Conservation (phyloP, 2,329 filamentous ascomycete genomes). For the Ophiostoma australiae region DNA sequence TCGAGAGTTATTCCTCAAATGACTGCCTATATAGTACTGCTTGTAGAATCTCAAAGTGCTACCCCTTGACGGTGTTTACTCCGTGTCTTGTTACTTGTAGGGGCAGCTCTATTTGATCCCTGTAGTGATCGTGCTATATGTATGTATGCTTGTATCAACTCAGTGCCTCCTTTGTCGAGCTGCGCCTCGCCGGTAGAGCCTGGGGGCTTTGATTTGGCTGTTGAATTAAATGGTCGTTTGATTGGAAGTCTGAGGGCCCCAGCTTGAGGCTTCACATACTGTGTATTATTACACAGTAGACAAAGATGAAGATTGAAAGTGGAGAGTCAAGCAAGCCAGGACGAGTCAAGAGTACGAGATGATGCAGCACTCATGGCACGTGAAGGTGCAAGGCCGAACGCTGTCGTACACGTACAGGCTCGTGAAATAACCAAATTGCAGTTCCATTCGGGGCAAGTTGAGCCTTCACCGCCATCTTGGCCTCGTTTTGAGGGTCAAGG, state of each 20-base stretch:
- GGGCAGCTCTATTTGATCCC: neutral
- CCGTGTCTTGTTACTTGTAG: neutral
- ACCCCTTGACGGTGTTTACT: neutral
- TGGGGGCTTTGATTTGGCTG: neutral
- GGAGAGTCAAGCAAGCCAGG: neutral
- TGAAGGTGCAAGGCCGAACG: neutral
- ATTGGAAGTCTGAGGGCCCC: neutral
- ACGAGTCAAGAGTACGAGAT: neutral
- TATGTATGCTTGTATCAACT: neutral
- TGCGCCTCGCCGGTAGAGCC: neutral
- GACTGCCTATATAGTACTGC: neutral
- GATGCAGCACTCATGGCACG: neutral
- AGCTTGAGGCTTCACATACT: too few relatives aligned
- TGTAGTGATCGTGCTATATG: neutral
- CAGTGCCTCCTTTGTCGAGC: neutral
- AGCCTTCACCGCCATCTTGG: conserved; percentile 14
- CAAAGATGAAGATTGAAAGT: neutral
- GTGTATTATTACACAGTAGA: too few relatives aligned
- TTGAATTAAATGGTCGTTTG: neutral
- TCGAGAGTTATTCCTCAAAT: neutral
- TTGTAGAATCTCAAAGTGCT: neutral
- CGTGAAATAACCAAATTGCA: neutral
- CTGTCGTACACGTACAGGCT: neutral
- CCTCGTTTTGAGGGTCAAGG: neutral
- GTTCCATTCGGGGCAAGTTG: neutral